Conservation (phyloP, 2,329 filamentous ascomycete genomes). For the Alternaria brassicae region DNA sequence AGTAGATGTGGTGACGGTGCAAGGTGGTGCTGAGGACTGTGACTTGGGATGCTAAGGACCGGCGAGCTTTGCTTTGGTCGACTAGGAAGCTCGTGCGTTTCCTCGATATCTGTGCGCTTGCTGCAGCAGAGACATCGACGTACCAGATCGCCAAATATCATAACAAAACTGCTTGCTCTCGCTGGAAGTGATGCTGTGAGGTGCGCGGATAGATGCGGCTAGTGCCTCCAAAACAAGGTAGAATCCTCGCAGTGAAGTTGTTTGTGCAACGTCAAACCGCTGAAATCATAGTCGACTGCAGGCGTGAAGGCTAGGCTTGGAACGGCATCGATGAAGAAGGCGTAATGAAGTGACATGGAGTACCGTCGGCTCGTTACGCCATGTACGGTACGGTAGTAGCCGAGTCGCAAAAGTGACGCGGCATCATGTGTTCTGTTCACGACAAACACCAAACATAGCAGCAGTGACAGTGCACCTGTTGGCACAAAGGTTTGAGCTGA, state of each 20-base stretch:
- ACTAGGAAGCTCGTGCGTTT: constrained; percentile 13
- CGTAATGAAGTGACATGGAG: neutral
- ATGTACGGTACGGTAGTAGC: too few relatives aligned
- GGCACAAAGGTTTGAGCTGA: neutral
- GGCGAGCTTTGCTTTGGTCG: constrained; percentile 1
- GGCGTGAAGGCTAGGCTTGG: too few relatives aligned
- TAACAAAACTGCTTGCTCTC: constrained; percentile 7
- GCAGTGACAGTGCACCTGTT: neutral
- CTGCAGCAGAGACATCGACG: constrained; percentile 9
- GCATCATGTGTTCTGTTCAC: constrained; percentile 6
- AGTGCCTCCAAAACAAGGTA: constrained; percentile 1
- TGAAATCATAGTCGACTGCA: too few relatives aligned
- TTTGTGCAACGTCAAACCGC: neutral
- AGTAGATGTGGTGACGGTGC: neutral
- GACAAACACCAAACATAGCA: neutral
- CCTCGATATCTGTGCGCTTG: constrained; percentile 16
- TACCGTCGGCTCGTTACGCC: neutral
- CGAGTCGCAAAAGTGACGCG: constrained; percentile 21
- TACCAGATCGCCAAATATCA: constrained; percentile 6
- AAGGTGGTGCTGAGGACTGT: neutral
- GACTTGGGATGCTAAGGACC: neutral
- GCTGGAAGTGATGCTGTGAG: constrained; percentile 5
- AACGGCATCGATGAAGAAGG: neutral
- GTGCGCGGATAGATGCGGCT: constrained; percentile 1
- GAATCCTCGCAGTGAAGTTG: constrained; percentile 4